phyloP scores from a whole-genome alignment of 2,329 filamentous ascomycete genomes.

The Calcarisporium arbuscula region DNA sequence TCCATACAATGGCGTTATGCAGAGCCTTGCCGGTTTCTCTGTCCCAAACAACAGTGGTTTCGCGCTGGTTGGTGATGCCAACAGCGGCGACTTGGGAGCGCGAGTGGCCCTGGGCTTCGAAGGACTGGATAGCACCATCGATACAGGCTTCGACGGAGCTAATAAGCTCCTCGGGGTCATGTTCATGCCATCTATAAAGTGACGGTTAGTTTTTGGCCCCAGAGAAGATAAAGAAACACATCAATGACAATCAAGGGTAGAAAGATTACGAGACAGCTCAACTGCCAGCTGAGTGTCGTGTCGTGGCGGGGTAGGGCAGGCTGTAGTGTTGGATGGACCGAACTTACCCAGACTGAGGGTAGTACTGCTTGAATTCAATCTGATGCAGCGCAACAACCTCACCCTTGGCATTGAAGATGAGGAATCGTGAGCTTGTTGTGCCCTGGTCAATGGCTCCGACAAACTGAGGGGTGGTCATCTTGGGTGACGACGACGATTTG shows the following conservation, averaged over 20 bases:
- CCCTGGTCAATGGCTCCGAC: slow-evolving; percentile 76
- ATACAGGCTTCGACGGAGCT: slow-evolving; percentile 70
- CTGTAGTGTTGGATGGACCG: background rate
- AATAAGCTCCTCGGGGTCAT: slow-evolving; percentile 70
- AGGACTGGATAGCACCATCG: slow-evolving; percentile 63
- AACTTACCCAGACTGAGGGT: slow-evolving; percentile 66
- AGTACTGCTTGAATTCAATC: slow-evolving; percentile 68
- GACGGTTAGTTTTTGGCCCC: background rate
- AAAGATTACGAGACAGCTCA: no score
- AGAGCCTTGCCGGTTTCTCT: slow-evolving; percentile 68
- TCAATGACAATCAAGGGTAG: no score
- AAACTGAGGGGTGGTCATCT: slow-evolving; percentile 39
- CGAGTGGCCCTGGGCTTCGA: slow-evolving; percentile 61
- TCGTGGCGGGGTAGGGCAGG: background rate
- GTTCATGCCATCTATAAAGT: slow-evolving; percentile 68
- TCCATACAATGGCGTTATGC: slow-evolving; percentile 80
- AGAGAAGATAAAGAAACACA: no score
- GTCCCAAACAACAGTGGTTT: slow-evolving; percentile 78
- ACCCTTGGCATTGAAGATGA: slow-evolving; percentile 68
- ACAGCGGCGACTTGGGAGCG: slow-evolving; percentile 64
- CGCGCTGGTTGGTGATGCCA: slow-evolving; percentile 78
- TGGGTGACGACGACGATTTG: slow-evolving; percentile 7
- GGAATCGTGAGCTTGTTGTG: slow-evolving; percentile 70
- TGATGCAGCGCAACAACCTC: slow-evolving; percentile 67
- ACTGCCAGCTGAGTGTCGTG: no score